Percentiles rank a stretch among this genome's conserved stretches.
Conservation (phyloP, 306 rosid genomes). For the Trifolium dubium region DNA sequence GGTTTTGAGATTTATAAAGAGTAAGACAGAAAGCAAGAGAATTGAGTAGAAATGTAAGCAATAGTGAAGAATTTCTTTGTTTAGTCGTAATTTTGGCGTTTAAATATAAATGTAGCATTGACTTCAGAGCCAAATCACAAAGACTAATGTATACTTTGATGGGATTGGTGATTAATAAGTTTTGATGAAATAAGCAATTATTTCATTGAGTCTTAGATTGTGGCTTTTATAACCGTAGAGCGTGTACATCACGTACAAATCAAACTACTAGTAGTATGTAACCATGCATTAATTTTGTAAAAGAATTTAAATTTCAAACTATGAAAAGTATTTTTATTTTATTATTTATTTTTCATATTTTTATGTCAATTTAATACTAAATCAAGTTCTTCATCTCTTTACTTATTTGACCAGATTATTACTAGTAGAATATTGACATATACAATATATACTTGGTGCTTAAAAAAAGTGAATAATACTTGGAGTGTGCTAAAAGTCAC, state of each 20-base stretch:
- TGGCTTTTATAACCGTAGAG: slow-evolving; percentile 10
- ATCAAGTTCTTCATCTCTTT: background rate
- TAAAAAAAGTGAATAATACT: background rate
- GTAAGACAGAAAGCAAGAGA: background rate
- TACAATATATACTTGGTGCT: background rate
- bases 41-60: slow-evolving; percentile 46
- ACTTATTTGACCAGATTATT: background rate
- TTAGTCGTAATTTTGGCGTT: slow-evolving; percentile 34
- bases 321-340: background rate
- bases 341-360: background rate
- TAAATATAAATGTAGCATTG: slow-evolving; percentile 50
- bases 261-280: no score
- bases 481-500: no score
- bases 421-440: background rate
- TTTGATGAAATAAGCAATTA: slow-evolving; percentile 38
- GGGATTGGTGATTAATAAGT: slow-evolving; percentile 50
- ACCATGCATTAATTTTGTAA: background rate
- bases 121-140: slow-evolving; percentile 58
- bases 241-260: slow-evolving; percentile 53
- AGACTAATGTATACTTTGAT: slow-evolving; percentile 46
- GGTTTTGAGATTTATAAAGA: slow-evolving; percentile 40
- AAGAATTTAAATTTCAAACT: background rate
- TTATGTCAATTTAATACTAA: background rate
- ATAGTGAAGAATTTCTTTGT: slow-evolving; percentile 34
- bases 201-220: slow-evolving; percentile 31